These are phyloP conservation scores for Mrakia blollopis DNA, from an alignment of 768 basidiomycete species.

Conservation along the genomic window DNA sequence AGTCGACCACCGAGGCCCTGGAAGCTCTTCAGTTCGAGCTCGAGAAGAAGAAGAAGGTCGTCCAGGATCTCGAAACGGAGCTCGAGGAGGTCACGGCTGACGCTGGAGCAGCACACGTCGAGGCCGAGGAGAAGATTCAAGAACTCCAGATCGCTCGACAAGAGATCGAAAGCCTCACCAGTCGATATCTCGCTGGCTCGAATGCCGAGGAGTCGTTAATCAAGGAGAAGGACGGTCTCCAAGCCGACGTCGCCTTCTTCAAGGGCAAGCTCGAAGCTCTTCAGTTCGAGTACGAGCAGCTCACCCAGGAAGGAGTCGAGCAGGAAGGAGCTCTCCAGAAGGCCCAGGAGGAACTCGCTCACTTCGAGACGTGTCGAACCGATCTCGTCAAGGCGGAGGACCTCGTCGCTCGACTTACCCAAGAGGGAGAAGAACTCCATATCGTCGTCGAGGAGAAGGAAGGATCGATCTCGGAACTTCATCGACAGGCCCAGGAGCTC, in stretches of 20 bases:
- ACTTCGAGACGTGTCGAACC: not conserved
- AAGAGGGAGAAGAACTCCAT: not conserved
- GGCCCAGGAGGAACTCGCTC: not conserved
- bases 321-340: not conserved
- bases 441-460: not conserved
- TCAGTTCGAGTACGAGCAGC: not conserved
- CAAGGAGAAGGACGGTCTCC: not conserved
- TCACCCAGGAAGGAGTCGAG: not conserved
- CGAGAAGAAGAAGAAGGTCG: not conserved
- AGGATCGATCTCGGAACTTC: not conserved
- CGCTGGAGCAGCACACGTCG: not conserved
- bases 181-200: not conserved
- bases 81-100: not conserved
- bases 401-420: not conserved
- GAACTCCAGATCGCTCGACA: not conserved
- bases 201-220: slow-evolving; percentile 1
- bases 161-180: not conserved
- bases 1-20: not conserved
- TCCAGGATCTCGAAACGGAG: not conserved
- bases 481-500: not conserved
- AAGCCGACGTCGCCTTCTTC: not conserved
- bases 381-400: not conserved
- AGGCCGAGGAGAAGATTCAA: not conserved
- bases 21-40: not conserved
- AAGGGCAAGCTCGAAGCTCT: not conserved